These are phyloP conservation scores for Keqinozyma sinolaborantium DNA, from an alignment of 1,139 yeast species.

Conservation along the genomic window DNA sequence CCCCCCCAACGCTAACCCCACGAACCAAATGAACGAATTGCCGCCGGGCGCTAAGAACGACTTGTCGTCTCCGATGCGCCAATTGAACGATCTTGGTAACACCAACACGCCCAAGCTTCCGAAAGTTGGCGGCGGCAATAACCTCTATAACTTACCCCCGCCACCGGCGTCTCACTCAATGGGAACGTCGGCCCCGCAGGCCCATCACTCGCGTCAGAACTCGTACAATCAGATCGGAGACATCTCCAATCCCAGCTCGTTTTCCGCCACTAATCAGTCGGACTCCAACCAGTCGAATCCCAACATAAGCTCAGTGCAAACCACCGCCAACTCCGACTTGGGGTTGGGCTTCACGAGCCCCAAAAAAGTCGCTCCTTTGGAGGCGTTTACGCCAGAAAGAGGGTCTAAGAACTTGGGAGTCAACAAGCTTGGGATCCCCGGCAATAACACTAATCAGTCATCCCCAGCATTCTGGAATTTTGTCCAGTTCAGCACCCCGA, in stretches of 20 bases:
- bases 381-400: slow-evolving; percentile 81
- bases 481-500: slow-evolving; percentile 72
- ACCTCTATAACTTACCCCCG: slow-evolving; percentile 33
- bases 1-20: slow-evolving; percentile 6
- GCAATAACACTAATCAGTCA: slow-evolving; percentile 37
- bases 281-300: slow-evolving; percentile 5
- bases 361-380: slow-evolving; percentile 61
- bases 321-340: slow-evolving; percentile 26
- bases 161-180: slow-evolving; percentile 23
- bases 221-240: slow-evolving; percentile 19
- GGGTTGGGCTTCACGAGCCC: slow-evolving; percentile 44
- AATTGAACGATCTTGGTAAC: slow-evolving; percentile 17
- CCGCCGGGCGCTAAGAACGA: slow-evolving; percentile 14
- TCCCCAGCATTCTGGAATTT: slow-evolving; percentile 80
- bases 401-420: slow-evolving; percentile 42
- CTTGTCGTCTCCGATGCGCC: slow-evolving; percentile 35
- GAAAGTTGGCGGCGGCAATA: slow-evolving; percentile 22
- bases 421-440: slow-evolving; percentile 16
- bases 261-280: slow-evolving; percentile 5
- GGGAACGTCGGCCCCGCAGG: slow-evolving; percentile 13
- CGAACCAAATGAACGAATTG: slow-evolving; percentile 5
- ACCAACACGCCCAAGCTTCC: slow-evolving; percentile 34
- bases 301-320: slow-evolving; percentile 13
- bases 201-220: slow-evolving; percentile 24
- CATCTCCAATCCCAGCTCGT: slow-evolving; percentile 11